These are phyloP conservation scores for Exophiala bonariae DNA, from an alignment of 2,329 filamentous ascomycete genomes.

Conservation along the genomic window DNA sequence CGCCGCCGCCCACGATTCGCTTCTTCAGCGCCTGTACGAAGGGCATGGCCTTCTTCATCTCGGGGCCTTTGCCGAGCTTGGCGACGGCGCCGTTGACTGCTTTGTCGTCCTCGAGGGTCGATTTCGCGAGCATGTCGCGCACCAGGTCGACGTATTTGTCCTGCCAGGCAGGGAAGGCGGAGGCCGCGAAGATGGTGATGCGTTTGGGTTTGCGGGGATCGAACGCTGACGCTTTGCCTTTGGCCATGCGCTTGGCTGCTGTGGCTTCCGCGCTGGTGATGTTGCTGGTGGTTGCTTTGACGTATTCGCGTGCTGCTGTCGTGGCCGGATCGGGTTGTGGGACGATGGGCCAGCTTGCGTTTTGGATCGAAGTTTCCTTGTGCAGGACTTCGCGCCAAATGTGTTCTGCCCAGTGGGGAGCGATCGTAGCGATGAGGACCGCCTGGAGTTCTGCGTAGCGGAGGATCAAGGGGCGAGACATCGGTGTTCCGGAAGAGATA, in stretches of 20 bases:
- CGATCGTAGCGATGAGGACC: conserved; percentile 76
- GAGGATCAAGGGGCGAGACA: conserved; percentile 78
- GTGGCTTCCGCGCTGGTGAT: conserved; percentile 82
- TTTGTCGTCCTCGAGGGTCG: conserved; percentile 73
- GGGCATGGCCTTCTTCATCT: conserved; percentile 98
- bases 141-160: conserved; percentile 83
- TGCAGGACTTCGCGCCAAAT: conserved; percentile 90
- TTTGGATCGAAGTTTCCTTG: conserved; percentile 74
- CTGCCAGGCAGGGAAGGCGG: conserved; percentile 86
- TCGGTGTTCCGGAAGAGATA: conserved; percentile 72
- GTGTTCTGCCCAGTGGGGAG: conserved; percentile 92
- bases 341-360: conserved; percentile 71
- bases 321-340: conserved; percentile 66
- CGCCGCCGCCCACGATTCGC: conserved; percentile 66
- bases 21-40: conserved; percentile 88
- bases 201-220: conserved; percentile 92
- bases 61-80: conserved; percentile 60
- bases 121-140: conserved; percentile 65
- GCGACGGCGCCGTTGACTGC: conserved; percentile 73
- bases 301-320: conserved; percentile 78
- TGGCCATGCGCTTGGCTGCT: conserved; percentile 79
- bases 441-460: conserved; percentile 86
- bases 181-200: conserved; percentile 80
- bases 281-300: conserved; percentile 70
- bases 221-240: conserved; percentile 82